These are phyloP conservation scores for Alternaria sp. DNA, from an alignment of 2,329 filamentous ascomycete genomes.

Conservation along the genomic window DNA sequence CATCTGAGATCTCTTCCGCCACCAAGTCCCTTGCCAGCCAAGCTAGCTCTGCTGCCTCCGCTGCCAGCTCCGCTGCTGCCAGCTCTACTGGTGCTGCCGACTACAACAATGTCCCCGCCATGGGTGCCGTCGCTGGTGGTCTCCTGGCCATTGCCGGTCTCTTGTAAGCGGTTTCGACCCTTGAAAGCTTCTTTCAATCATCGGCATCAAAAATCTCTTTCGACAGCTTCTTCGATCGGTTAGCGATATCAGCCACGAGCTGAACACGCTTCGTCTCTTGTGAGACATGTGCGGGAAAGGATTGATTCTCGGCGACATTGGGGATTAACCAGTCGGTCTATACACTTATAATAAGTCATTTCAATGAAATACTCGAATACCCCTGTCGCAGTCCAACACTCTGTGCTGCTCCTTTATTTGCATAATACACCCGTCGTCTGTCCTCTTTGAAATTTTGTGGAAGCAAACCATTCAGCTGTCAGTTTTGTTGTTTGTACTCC, in stretches of 20 bases:
- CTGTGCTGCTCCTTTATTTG: not conserved
- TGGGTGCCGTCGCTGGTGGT: slow-evolving; percentile 46
- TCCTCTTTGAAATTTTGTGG: not conserved
- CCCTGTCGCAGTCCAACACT: not conserved
- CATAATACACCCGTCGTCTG: not conserved
- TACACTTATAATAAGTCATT: slow-evolving; percentile 17
- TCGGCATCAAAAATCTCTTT: slow-evolving; percentile 15
- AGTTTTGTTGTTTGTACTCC: not conserved
- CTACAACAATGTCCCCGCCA: slow-evolving; percentile 39
- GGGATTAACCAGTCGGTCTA: slow-evolving; percentile 8
- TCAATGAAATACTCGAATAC: slow-evolving; percentile 15
- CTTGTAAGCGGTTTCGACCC: slow-evolving; percentile 36
- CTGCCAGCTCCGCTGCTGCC: slow-evolving; percentile 23
- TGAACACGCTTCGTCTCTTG: slow-evolving; percentile 24
- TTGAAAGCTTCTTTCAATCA: not conserved
- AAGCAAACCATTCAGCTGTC: no score
- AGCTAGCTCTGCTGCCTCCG: slow-evolving; percentile 8
- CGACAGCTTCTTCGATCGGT: slow-evolving; percentile 14
- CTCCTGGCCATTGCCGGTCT: slow-evolving; percentile 44
- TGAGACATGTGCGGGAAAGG: slow-evolving; percentile 19
- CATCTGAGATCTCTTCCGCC: slow-evolving; percentile 8
- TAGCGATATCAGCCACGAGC: slow-evolving; percentile 16
- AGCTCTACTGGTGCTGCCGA: slow-evolving; percentile 30
- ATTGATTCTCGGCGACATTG: slow-evolving; percentile 8
- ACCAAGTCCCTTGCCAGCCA: slow-evolving; percentile 4